phyloP scores from a whole-genome alignment of 352 stramenopile species.

The Phytophthora pluvialis region DNA sequence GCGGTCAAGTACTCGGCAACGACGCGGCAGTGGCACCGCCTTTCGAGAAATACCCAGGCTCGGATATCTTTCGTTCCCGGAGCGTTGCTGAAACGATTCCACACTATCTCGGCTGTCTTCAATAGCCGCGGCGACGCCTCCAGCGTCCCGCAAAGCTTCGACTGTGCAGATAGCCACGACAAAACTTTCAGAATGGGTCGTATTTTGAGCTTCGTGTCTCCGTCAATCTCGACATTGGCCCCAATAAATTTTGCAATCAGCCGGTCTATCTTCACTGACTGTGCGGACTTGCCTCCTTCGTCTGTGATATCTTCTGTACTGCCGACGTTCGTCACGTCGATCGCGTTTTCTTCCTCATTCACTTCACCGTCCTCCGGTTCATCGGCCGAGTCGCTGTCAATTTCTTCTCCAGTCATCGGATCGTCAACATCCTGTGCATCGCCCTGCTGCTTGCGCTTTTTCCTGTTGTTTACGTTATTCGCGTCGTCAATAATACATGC shows the following conservation, averaged over 20 bases:
- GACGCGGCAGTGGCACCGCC: constrained; percentile 71
- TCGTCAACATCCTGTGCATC: constrained; percentile 13
- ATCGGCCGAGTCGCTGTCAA: constrained; percentile 28
- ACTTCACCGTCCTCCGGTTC: constrained; percentile 43
- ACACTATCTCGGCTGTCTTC: constrained; percentile 60
- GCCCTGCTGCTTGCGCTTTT: constrained; percentile 38
- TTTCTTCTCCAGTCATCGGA: constrained; percentile 27
- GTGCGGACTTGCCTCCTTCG: not conserved
- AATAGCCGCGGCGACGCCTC: constrained; percentile 61
- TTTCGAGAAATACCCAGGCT: constrained; percentile 78
- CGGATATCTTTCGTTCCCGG: constrained; percentile 27
- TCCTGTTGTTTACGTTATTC: constrained; percentile 65
- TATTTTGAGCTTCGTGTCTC: constrained; percentile 41
- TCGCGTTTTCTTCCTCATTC: constrained; percentile 11
- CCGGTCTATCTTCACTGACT: constrained; percentile 30
- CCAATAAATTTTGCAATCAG: constrained; percentile 40
- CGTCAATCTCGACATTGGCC: constrained; percentile 46
- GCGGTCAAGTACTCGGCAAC: constrained; percentile 81
- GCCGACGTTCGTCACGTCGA: constrained; percentile 12
- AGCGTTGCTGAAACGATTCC: constrained; percentile 52
- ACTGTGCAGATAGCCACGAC: constrained; percentile 46
- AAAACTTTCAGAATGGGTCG: constrained; percentile 66
- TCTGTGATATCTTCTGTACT: not conserved
- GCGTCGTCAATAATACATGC: constrained; percentile 68
- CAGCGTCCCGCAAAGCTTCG: constrained; percentile 37